Conservation (phyloP, 2,329 filamentous ascomycete genomes). For the Pseudogymnoascus sp. region DNA sequence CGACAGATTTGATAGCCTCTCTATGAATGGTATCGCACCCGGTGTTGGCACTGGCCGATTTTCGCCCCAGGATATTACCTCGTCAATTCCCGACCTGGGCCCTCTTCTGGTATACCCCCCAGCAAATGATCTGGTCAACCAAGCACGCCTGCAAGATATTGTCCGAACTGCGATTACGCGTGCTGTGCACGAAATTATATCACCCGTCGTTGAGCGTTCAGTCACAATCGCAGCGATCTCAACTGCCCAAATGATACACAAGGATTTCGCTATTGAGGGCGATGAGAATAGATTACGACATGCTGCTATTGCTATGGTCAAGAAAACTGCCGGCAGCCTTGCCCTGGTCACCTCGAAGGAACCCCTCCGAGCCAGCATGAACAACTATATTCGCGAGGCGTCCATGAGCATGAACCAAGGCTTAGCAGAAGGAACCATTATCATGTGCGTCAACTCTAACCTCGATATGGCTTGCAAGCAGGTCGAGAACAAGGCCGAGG, state of each 20-base stretch:
- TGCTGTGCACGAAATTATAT: conserved; percentile 92
- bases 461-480: conserved; percentile 86
- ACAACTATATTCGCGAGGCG: conserved; percentile 81
- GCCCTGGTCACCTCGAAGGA: conserved; percentile 98
- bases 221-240: conserved; percentile 97
- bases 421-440: conserved; percentile 85
- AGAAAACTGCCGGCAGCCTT: conserved; percentile 85
- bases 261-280: conserved; percentile 90
- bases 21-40: conserved; percentile 60
- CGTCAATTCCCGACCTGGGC: conserved; percentile 75
- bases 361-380: conserved; percentile 90
- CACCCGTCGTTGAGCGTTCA: conserved; percentile 92
- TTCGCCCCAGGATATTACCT: conserved; percentile 67
- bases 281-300: conserved; percentile 81
- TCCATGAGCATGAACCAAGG: conserved; percentile 61
- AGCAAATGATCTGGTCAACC: conserved; percentile 67
- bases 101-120: conserved; percentile 73
- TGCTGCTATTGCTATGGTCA: conserved; percentile 88
- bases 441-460: conserved; percentile 99
- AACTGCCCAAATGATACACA: conserved; percentile 88
- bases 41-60: conserved; percentile 62
- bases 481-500: conserved; percentile 91
- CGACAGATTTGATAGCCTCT: conserved; percentile 76
- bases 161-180: conserved; percentile 79
- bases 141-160: conserved; percentile 61